phyloP scores from a whole-genome alignment of 2,329 filamentous ascomycete species.

The Sporothrix globosa region DNA sequence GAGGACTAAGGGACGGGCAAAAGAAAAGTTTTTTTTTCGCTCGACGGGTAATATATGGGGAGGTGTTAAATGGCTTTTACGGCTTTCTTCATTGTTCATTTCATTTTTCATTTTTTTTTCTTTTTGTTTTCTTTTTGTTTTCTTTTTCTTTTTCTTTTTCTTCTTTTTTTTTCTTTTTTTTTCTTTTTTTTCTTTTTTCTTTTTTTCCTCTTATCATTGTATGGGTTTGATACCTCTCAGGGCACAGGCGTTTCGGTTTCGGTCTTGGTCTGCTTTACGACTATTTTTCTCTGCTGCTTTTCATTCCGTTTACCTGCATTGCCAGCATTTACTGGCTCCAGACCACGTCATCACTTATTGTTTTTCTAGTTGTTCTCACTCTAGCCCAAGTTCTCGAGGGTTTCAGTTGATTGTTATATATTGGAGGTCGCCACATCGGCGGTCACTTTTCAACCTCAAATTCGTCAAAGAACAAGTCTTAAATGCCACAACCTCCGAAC shows the following conservation, averaged over 20 bases:
- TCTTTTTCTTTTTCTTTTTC: neutral
- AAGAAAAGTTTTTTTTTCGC: too few relatives aligned
- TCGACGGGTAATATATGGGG: neutral
- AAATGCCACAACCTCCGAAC: too few relatives aligned
- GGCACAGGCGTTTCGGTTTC: conserved; percentile 18
- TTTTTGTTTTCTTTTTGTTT: neutral
- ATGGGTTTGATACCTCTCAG: conserved; percentile 25
- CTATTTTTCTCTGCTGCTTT: neutral
- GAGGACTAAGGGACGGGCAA: neutral
- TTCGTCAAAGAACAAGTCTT: too few relatives aligned
- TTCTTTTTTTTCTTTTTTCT: neutral
- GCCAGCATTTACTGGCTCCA: neutral
- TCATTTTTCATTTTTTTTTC: neutral
- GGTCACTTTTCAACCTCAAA: neutral
- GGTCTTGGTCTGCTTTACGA: neutral
- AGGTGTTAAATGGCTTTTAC: conserved; percentile 7
- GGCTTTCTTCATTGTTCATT: too few relatives aligned
- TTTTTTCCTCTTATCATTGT: neutral
- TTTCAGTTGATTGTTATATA: neutral
- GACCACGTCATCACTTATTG: neutral
- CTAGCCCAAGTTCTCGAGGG: neutral
- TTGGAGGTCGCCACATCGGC: neutral
- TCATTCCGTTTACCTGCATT: neutral
- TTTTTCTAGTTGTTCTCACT: neutral
- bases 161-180: neutral